A percentile compares a stretch with the other conserved stretches of the same genome.
These are phyloP conservation scores for Trichoderma semiorbis DNA, from an alignment of 2,329 filamentous ascomycete species.

Conservation along the genomic window DNA sequence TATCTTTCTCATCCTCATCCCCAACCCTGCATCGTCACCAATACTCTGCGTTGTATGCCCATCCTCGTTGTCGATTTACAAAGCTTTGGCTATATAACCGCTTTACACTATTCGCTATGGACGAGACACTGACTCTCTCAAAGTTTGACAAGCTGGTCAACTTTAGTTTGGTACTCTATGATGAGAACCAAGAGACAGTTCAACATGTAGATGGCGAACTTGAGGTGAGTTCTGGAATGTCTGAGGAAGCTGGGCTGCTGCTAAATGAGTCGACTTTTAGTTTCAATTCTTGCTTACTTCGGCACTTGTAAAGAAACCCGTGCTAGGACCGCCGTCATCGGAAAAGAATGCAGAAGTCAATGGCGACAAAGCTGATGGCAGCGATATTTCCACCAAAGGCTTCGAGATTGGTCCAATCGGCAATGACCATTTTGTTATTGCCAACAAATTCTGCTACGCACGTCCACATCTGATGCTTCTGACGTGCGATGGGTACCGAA, in stretches of 20 bases:
- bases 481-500: neutral
- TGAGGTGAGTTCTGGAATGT: neutral
- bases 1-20: neutral
- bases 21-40: neutral
- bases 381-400: neutral
- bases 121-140: neutral
- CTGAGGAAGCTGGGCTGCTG: neutral
- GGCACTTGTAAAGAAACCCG: neutral
- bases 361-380: neutral
- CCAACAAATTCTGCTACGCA: neutral
- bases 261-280: neutral
- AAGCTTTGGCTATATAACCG: neutral
- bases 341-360: neutral
- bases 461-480: neutral
- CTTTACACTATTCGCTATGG: neutral
- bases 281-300: neutral
- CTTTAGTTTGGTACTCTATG: neutral
- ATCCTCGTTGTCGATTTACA: neutral
- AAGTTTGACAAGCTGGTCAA: neutral
- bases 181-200: neutral
- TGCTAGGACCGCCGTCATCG: neutral
- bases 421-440: neutral
- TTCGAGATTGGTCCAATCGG: neutral
- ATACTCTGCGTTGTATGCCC: neutral
- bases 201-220: neutral